Evolutionary conservation across 176 grass and related monocot genomes (phyloP).

Genomic region (Ensete glaucum): DNA sequence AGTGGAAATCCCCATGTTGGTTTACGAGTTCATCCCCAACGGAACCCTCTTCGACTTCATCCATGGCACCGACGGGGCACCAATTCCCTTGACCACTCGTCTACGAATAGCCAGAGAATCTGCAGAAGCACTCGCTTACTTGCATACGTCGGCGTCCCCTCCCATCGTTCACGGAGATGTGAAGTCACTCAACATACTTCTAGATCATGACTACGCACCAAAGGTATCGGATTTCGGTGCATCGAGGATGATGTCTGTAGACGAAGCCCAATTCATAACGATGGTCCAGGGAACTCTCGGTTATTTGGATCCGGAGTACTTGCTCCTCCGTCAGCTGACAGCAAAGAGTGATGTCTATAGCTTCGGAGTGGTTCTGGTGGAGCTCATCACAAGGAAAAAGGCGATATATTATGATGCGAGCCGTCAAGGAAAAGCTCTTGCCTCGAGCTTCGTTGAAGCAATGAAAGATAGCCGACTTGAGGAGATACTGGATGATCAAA

Average conservation of each 20-base stretch:
- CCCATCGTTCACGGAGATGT: conserved; percentile 61
- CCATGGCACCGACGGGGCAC: conserved; percentile 22
- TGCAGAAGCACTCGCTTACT: conserved; percentile 34
- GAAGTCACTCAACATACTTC: conserved; percentile 53
- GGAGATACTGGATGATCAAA: conserved; percentile 41
- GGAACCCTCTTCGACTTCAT: conserved; percentile 52
- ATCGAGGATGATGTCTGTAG: conserved; percentile 39
- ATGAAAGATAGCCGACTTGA: conserved; percentile 18
- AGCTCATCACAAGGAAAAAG: conserved; percentile 58
- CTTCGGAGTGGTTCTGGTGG: conserved; percentile 52
- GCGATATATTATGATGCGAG: conserved; percentile 38
- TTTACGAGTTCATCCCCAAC: conserved; percentile 54
- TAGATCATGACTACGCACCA: conserved; percentile 32
- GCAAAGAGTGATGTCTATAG: conserved; percentile 64
- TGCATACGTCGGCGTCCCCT: conserved; percentile 40
- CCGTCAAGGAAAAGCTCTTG: conserved; percentile 35
- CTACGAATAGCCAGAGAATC: conserved; percentile 43
- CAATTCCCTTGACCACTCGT: conserved; percentile 4
- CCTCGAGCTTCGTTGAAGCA: conserved; percentile 35
- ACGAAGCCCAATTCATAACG: conserved; percentile 42
- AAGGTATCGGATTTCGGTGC: conserved; percentile 61
- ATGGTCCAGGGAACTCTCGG: conserved; percentile 59
- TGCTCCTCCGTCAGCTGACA: conserved; percentile 39
- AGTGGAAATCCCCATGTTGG: conserved; percentile 46
- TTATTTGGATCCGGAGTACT: conserved; percentile 57